Evolutionary conservation across 2,329 filamentous ascomycete genomes (phyloP), one percentile per base, ranked within the genome.

Genomic region (Aureobasidium leucospermi): DNA sequence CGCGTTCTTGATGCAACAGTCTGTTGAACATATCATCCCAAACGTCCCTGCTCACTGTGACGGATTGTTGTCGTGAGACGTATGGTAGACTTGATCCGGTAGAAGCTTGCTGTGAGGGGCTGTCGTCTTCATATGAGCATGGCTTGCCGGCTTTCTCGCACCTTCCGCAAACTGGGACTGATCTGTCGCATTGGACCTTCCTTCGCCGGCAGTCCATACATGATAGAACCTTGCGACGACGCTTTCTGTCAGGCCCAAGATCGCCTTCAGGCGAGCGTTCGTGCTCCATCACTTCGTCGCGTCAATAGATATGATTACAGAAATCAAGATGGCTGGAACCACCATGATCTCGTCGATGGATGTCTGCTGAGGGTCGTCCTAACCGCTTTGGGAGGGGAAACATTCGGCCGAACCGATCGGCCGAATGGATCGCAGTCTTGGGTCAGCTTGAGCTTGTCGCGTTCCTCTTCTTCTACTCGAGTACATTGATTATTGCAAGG

Each of bases 161-260:
- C 43, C 76, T 68, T 39, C 73, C 71, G 59, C 76, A 78, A 2
- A 76, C 71, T 36, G 76, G 76, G 62, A 74, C 72, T 4, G 72
- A 68, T 41, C 76, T 73, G 63, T 78, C 76, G 64, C 76, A 78
- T 63, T 77, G 76, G 63, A 78, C 72, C 63, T 78, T 78, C n/a
- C 76, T 69, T 45, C 71, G 71, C 53, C 76, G 72, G 67, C 76
- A 78, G 11, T 76, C 73, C 62, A 74, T 76, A 62, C 76, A 78
- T 2, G 76, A 78, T 8, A 78, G 65, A 15, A 77, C 76, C 65
- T 77, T 78, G 16, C 76, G 70, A 60, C 76, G 74, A 62, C 76
- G 74, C 61, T 76, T 77, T 4, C 69, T 66, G n/a, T 75, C 73
- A 31, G 43, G 59, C 23, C 59, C 59, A 11, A 55, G 23, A 13